A percentile compares a stretch with the other conserved stretches of the same genome.
Conservation (phyloP, 2,329 filamentous ascomycete species). For the Tolypocladium pustulatum region DNA sequence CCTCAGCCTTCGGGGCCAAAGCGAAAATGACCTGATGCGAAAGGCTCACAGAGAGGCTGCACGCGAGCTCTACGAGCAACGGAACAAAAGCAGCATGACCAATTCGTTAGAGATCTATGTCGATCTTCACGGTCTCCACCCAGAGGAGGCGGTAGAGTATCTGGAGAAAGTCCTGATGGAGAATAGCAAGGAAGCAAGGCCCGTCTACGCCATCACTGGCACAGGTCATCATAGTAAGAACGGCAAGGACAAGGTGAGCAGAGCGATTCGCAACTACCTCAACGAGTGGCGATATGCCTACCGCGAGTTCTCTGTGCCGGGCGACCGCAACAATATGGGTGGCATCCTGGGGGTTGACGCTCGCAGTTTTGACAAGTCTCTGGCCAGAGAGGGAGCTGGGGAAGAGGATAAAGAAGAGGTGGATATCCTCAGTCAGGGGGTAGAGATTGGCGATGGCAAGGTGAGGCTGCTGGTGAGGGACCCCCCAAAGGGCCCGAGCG, state of each 20-base stretch:
- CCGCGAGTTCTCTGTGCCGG: conserved; percentile 90
- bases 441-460: conserved; percentile 58
- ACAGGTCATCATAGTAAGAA: conserved; percentile 98
- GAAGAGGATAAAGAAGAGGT: conserved; percentile 31
- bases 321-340: conserved; percentile 75
- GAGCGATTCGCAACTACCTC: conserved; percentile 80
- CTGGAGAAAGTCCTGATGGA: conserved; percentile 79
- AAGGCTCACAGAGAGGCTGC: conserved; percentile 94
- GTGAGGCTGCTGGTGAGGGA: conserved; percentile 54
- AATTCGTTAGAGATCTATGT: conserved; percentile 72
- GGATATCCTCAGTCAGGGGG: conserved; percentile 54
- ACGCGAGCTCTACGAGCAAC: conserved; percentile 82
- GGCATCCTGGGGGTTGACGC: conserved; percentile 64
- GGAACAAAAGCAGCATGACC: conserved; percentile 58
- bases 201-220: conserved; percentile 91
- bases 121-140: conserved; percentile 95
- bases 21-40: conserved; percentile 94
- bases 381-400: conserved; percentile 35
- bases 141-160: conserved; percentile 93
- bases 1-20: conserved; percentile 84
- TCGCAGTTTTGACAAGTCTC: conserved; percentile 54
- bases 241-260: conserved; percentile 96
- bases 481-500: conserved; percentile 45
- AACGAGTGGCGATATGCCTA: conserved; percentile 96
- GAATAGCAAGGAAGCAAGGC: conserved; percentile 60